phyloP scores from a whole-genome alignment of 106 monocot genomes.

The Cymbidium sinense region DNA sequence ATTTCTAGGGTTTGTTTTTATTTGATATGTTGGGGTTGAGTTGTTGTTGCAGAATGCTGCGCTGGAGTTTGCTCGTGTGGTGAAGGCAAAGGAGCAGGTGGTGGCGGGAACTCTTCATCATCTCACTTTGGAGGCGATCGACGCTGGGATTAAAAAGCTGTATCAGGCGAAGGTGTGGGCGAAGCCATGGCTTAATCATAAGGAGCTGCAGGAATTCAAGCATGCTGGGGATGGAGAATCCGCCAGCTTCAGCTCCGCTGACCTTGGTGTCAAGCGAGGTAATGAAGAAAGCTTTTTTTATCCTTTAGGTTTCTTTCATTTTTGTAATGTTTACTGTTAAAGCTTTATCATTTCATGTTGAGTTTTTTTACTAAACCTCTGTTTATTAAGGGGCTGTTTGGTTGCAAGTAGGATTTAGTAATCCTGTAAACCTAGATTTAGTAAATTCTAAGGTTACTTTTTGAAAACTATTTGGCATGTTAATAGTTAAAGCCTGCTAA shows the following conservation, averaged over 20 bases:
- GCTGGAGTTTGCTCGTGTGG: constrained; percentile 34
- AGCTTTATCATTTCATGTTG: background rate
- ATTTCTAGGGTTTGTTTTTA: constrained; percentile 4
- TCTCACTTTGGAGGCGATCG: constrained; percentile 41
- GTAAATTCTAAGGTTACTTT: too few relatives aligned
- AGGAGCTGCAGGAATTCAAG: constrained; percentile 44
- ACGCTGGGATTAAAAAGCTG: constrained; percentile 33
- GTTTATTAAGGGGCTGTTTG: too few relatives aligned
- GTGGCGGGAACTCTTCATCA: constrained; percentile 44
- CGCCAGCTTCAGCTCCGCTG: background rate
- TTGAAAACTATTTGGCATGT: too few relatives aligned
- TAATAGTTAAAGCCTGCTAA: too few relatives aligned
- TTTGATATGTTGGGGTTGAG: background rate
- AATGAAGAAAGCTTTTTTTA: background rate
- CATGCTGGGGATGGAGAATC: constrained; percentile 11
- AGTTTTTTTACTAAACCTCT: background rate
- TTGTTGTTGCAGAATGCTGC: constrained; percentile 33
- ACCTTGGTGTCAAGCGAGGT: constrained; percentile 12
- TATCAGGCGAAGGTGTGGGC: constrained; percentile 64
- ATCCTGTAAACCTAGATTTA: too few relatives aligned
- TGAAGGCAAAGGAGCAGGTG: constrained; percentile 40
- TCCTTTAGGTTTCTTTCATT: background rate
- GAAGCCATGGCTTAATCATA: constrained; percentile 45
- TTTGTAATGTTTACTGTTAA: background rate
- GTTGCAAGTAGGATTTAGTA: too few relatives aligned